These are phyloP conservation scores for Aegilops speltoides DNA, from an alignment of 176 grass and related monocot genomes.

Conservation along the genomic window DNA sequence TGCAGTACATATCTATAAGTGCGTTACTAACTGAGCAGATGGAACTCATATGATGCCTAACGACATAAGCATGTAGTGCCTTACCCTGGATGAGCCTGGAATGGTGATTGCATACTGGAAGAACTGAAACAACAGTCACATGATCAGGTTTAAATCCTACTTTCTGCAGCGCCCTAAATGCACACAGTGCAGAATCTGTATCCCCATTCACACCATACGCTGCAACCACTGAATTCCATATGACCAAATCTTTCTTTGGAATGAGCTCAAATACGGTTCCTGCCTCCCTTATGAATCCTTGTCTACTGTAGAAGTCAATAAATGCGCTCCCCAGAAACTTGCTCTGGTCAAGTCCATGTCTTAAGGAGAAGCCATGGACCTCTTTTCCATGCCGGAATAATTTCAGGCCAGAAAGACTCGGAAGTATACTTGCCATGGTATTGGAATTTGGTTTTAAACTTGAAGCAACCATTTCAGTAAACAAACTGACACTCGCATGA, in stretches of 20 bases:
- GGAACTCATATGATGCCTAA: conserved; percentile 36
- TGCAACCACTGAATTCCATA: conserved; percentile 62
- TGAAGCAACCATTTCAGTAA: conserved; percentile 47
- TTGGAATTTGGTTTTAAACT: conserved; percentile 43
- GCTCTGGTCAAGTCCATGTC: conserved; percentile 39
- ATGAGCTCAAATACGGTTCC: conserved; percentile 28
- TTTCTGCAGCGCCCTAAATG: conserved; percentile 32
- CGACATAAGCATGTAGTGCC: conserved; percentile 46
- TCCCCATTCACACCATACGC: conserved; percentile 44
- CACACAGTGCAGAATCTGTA: conserved; percentile 43
- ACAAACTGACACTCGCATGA: conserved; percentile 23
- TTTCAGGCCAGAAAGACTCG: conserved; percentile 48
- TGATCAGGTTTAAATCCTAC: conserved; percentile 46
- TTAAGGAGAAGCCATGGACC: conserved; percentile 48
- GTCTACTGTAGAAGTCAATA: conserved; percentile 55
- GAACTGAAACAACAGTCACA: conserved; percentile 53
- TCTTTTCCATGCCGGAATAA: conserved; percentile 38
- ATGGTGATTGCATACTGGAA: conserved; percentile 57
- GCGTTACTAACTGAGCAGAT: conserved; percentile 59
- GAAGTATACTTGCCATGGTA: conserved; percentile 53
- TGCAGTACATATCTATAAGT: conserved; percentile 77
- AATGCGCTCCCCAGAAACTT: conserved; percentile 53
- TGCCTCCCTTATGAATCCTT: conserved; percentile 35
- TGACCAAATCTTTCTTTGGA: conserved; percentile 42
- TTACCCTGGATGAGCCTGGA: conserved; percentile 46